A percentile compares a stretch with the other conserved stretches of the same genome.
phyloP scores from a whole-genome alignment of 2,329 filamentous ascomycete genomes.

The Xylariaceae sp. region DNA sequence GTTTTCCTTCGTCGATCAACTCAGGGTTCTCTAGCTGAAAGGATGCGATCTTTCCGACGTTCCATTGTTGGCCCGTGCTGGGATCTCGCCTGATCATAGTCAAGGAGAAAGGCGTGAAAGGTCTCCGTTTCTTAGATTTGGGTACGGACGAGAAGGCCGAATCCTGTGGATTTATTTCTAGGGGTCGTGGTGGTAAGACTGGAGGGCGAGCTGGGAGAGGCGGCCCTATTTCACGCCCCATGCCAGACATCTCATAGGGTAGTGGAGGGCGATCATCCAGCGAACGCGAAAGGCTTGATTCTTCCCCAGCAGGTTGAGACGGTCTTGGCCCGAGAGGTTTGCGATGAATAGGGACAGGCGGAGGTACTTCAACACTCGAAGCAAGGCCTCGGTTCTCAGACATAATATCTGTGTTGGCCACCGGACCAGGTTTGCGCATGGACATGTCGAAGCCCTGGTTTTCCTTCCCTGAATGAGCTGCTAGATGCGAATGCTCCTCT shows the following conservation, averaged over 20 bases:
- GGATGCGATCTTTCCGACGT: slow-evolving; percentile 63
- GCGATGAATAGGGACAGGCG: slow-evolving; percentile 12
- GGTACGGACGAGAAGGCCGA: background rate
- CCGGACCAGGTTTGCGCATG: slow-evolving; percentile 15
- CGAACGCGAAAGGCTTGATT: slow-evolving; percentile 10
- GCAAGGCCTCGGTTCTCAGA: no score
- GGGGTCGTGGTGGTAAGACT: slow-evolving; percentile 17
- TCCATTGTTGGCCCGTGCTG: slow-evolving; percentile 67
- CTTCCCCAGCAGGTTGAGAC: slow-evolving; percentile 7
- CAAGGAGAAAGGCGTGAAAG: slow-evolving; percentile 47
- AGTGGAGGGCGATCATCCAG: slow-evolving; percentile 13
- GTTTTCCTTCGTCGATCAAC: slow-evolving; percentile 28
- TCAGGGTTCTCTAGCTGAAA: slow-evolving; percentile 43
- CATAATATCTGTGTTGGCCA: background rate
- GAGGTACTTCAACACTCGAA: background rate
- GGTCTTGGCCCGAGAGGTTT: slow-evolving; percentile 21
- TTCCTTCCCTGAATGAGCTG: slow-evolving; percentile 21
- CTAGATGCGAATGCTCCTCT: slow-evolving; percentile 6
- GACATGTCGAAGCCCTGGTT: slow-evolving; percentile 16
- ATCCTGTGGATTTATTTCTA: slow-evolving; percentile 6
- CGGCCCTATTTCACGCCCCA: no score
- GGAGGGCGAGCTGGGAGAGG: slow-evolving; percentile 11
- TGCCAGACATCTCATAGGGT: slow-evolving; percentile 4
- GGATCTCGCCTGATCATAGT: slow-evolving; percentile 73
- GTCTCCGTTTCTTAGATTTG: slow-evolving; percentile 26